Conservation (phyloP, 1,284 basidiomycete genomes). For the Peniophora sp. region DNA sequence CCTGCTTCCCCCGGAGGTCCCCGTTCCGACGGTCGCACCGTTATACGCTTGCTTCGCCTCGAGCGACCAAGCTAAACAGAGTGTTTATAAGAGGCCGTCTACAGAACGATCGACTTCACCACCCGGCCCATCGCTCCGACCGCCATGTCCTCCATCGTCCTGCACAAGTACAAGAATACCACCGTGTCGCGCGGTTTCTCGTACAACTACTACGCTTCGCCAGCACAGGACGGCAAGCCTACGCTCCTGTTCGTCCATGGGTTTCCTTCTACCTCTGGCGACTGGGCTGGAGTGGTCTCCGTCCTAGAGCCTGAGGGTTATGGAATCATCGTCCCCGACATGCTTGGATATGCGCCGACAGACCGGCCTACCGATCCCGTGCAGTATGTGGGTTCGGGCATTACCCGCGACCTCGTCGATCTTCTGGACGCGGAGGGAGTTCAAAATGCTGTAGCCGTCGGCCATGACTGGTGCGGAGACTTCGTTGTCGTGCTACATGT, state of each 20-base stretch:
- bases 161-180: conserved; percentile 46
- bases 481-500: no score
- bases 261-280: conserved; percentile 35
- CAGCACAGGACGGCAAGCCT: conserved; percentile 24
- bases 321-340: conserved; percentile 44
- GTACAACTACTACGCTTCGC: conserved; percentile 29
- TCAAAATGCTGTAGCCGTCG: conserved; percentile 30
- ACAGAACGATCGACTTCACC: conserved; percentile 76
- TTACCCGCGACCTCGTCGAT: conserved; percentile 38
- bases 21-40: no score
- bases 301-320: conserved; percentile 37
- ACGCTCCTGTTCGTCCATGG: conserved; percentile 41
- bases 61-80: no score
- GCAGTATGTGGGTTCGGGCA: conserved; percentile 28
- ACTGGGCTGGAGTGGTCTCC: conserved; percentile 38
- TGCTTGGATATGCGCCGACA: conserved; percentile 46
- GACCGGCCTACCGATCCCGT: conserved; percentile 35
- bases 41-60: no score
- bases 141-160: conserved; percentile 83
- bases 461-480: conserved; percentile 36
- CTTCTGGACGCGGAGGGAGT: conserved; percentile 33
- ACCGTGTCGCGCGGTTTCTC: conserved; percentile 25
- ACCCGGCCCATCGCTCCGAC: conserved; percentile 69
- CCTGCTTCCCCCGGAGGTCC: no score
- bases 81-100: no score